Evolutionary conservation across 1,139 yeast genomes (phyloP).

Genomic region (Diutina sp.): DNA sequence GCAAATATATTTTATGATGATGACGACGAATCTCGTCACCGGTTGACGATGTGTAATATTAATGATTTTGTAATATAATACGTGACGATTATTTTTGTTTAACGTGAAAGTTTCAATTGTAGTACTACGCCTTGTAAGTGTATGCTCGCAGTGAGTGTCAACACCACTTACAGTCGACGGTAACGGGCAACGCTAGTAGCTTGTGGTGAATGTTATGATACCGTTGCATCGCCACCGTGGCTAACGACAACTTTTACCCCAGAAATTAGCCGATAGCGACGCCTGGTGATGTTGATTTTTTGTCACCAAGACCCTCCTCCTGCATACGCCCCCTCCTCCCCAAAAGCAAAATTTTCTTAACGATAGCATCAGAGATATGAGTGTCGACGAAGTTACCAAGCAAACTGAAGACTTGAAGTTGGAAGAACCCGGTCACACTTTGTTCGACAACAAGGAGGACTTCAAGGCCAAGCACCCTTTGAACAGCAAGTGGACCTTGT

Average conservation of each 20-base stretch:
- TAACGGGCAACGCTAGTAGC: too few species aligned
- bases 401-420: conserved; percentile 42
- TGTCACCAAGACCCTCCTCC: neutral
- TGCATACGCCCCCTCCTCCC: neutral
- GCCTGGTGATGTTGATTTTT: neutral
- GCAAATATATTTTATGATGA: too few species aligned
- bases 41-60: neutral
- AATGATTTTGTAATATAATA: too few species aligned
- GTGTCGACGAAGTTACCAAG: conserved; percentile 28
- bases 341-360: neutral
- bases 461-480: conserved; percentile 83
- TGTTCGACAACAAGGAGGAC: conserved; percentile 55
- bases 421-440: conserved; percentile 35
- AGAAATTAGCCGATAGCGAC: neutral
- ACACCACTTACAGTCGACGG: too few species aligned
- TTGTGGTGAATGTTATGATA: too few species aligned
- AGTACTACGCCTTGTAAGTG: too few species aligned
- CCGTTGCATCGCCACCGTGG: too few species aligned
- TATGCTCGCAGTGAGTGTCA: too few species aligned
- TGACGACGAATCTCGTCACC: neutral
- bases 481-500: conserved; percentile 87
- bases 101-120: too few species aligned
- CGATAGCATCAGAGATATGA: neutral
- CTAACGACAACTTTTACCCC: too few species aligned
- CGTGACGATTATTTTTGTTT: too few species aligned